Percentiles rank a stretch among this genome's conserved stretches.
These are phyloP conservation scores for Brassica balearica DNA, from an alignment of 441 rosid genomes.

Conservation along the genomic window DNA sequence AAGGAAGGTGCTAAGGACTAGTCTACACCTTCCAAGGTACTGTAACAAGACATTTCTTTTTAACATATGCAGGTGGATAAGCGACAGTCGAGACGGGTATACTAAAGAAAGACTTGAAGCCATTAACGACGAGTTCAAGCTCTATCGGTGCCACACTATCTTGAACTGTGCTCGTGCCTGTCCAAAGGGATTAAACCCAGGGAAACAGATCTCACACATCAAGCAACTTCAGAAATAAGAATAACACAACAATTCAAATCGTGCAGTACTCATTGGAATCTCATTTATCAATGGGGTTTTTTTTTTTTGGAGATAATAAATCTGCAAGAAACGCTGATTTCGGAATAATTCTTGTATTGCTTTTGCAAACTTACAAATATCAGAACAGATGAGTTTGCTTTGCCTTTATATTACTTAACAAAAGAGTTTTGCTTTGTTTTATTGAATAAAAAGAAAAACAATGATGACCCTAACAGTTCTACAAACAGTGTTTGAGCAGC, in stretches of 20 bases:
- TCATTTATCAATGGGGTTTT: background rate
- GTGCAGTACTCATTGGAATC: background rate
- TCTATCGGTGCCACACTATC: conserved; percentile 97
- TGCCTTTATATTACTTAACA: background rate
- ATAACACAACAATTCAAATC: conserved; percentile 9
- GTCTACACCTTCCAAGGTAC: background rate
- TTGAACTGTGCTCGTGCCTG: conserved; percentile 97
- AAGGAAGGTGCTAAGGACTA: background rate
- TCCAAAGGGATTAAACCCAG: conserved; percentile 98
- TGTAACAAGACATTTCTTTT: conserved; percentile 10
- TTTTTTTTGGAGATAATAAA: conserved; percentile 29
- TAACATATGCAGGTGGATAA: conserved; percentile 78
- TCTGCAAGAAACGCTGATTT: conserved; percentile 19
- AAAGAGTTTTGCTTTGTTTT: conserved; percentile 22
- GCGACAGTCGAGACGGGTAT: conserved; percentile 94
- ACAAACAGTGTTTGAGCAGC: conserved; percentile 25
- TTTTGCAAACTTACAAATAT: conserved; percentile 2
- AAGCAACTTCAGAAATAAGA: conserved; percentile 65
- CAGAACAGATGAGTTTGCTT: conserved; percentile 9
- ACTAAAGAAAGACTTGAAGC: conserved; percentile 89
- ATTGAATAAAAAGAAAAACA: background rate
- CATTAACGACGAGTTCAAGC: conserved; percentile 86
- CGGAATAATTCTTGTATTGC: conserved; percentile 28
- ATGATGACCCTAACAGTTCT: conserved; percentile 36
- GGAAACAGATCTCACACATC: conserved; percentile 82